These are phyloP conservation scores for Podospora sp. DNA, from an alignment of 495 filamentous ascomycete species.

Conservation along the genomic window DNA sequence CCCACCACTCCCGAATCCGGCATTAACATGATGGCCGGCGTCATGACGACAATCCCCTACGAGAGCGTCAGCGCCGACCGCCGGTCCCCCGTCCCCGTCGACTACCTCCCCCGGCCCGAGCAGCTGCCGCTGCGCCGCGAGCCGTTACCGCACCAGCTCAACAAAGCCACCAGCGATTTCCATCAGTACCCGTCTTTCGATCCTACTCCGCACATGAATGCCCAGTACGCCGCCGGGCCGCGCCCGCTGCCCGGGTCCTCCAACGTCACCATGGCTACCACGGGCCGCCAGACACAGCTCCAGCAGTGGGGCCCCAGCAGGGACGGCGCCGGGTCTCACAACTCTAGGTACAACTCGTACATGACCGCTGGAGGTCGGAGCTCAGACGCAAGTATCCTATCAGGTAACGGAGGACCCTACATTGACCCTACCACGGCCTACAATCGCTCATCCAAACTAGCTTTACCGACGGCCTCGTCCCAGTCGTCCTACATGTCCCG, in stretches of 20 bases:
- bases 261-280: conserved; percentile 68
- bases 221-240: conserved; percentile 64
- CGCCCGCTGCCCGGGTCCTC: conserved; percentile 68
- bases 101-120: conserved; percentile 73
- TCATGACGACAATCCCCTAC: conserved; percentile 89
- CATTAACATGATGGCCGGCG: conserved; percentile 76
- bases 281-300: conserved; percentile 69
- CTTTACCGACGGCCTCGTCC: conserved; percentile 52
- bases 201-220: conserved; percentile 42
- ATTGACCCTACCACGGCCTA: conserved; percentile 67
- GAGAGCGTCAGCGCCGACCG: conserved; percentile 70
- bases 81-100: conserved; percentile 70
- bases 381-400: conserved; percentile 58
- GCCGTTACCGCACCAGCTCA: conserved; percentile 78
- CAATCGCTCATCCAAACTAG: conserved; percentile 62
- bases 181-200: conserved; percentile 88
- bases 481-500: conserved; percentile 52
- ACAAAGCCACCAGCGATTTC: conserved; percentile 75
- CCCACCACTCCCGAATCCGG: conserved; percentile 53
- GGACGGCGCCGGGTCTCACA: conserved; percentile 49
- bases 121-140: conserved; percentile 66
- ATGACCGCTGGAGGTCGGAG: conserved; percentile 53
- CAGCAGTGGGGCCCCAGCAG: conserved; percentile 72
- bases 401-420: conserved; percentile 69
- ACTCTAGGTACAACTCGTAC: conserved; percentile 66